Conservation (phyloP, 352 stramenopile genomes). For the Globisporangium sylvaticum region DNA sequence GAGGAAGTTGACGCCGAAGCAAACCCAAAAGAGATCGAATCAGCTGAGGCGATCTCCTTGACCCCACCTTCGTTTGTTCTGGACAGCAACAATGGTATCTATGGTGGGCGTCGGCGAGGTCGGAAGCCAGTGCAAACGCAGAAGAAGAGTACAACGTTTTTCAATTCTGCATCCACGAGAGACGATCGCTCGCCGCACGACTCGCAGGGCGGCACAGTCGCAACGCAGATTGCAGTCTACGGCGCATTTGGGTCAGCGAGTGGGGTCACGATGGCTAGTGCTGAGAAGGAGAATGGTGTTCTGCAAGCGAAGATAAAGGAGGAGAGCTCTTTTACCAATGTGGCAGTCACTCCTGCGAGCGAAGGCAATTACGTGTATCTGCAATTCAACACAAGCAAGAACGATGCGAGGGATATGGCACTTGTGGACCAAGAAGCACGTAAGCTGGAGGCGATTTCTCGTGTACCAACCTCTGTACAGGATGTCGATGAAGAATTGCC, state of each 20-base stretch:
- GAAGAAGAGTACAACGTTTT: neutral
- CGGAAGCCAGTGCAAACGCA: conserved; percentile 16
- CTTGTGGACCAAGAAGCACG: neutral
- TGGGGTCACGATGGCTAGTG: neutral
- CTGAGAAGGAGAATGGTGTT: conserved; percentile 1
- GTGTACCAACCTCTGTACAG: neutral
- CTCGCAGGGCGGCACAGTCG: neutral
- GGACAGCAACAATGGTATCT: neutral
- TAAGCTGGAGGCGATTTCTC: neutral
- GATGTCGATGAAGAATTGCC: neutral
- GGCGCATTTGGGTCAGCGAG: conserved; percentile 14
- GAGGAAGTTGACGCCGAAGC: neutral
- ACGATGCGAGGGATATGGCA: neutral
- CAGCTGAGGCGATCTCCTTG: neutral
- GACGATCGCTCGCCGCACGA: conserved; percentile 1
- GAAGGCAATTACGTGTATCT: neutral
- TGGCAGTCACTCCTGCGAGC: neutral
- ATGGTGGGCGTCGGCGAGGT: conserved; percentile 10
- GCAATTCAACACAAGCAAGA: neutral
- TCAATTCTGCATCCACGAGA: neutral
- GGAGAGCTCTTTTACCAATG: neutral
- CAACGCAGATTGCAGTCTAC: conserved; percentile 16
- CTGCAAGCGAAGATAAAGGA: neutral
- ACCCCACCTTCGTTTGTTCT: neutral
- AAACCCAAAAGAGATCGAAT: neutral